Percentiles rank a stretch among this genome's conserved stretches.
These are phyloP conservation scores for Xylariaceae sp. DNA, from an alignment of 2,329 filamentous ascomycete species.

Conservation along the genomic window DNA sequence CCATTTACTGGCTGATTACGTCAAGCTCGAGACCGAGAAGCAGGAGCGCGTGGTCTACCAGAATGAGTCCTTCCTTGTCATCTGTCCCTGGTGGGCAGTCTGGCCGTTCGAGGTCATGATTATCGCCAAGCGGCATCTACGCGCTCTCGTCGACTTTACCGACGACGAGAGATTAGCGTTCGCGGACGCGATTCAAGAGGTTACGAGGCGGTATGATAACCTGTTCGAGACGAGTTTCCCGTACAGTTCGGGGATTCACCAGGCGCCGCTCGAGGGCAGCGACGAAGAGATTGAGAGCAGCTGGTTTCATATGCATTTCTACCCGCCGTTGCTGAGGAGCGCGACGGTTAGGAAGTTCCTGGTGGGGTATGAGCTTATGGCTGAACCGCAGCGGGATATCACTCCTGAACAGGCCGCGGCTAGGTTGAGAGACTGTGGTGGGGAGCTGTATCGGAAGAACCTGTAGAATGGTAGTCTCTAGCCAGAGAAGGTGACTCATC, in stretches of 20 bases:
- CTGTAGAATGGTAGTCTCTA: constrained; percentile 31
- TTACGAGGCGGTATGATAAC: constrained; percentile 91
- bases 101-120: constrained; percentile 98
- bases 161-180: constrained; percentile 67
- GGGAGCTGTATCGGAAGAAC: constrained; percentile 76
- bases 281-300: constrained; percentile 80
- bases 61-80: constrained; percentile 77
- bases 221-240: constrained; percentile 95
- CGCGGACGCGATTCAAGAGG: constrained; percentile 80
- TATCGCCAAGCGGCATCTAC: constrained; percentile 76
- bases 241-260: constrained; percentile 95
- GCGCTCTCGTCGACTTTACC: constrained; percentile 77
- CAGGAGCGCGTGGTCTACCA: constrained; percentile 83
- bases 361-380: constrained; percentile 94
- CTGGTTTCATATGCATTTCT: constrained; percentile 97
- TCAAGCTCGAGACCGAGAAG: constrained; percentile 74
- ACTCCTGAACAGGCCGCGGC: constrained; percentile 92
- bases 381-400: constrained; percentile 96
- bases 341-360: constrained; percentile 95
- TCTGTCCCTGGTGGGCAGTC: constrained; percentile 96
- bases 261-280: constrained; percentile 80
- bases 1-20: constrained; percentile 84
- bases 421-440: constrained; percentile 69
- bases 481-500: too few relatives aligned
- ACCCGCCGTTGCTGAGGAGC: constrained; percentile 85